Base-by-base conservation (phyloP, 1,284 basidiomycete genomes). In the Naganishia liquefaciens region DNA sequence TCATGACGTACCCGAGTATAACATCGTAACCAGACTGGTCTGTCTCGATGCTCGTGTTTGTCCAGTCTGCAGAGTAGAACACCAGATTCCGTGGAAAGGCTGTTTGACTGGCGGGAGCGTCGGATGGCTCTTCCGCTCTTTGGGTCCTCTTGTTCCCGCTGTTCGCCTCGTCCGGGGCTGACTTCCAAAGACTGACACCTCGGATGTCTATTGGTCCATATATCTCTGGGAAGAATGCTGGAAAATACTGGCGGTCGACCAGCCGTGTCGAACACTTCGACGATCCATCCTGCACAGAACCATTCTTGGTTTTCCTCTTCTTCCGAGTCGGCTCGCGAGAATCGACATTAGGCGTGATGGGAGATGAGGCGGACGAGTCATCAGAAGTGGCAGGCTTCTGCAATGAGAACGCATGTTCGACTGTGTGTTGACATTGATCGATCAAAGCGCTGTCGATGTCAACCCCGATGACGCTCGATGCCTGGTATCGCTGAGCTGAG, bases 21-120 rank as follows among this genome's bases (percentile, higher is more conserved):
- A 71, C 62, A 39, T 71, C 68, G 60, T 71, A 71, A 1, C 63
- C 62, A 15, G 37, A 63, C 23, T 46, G 27, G 21, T 68, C 68
- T 30, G 67, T 57, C 15, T 54, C 60, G 0, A 70, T 49, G 3
- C 44, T 46, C 25, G 63, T 49, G 15, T 51, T 61, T 15, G 67
- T 63, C 66, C 64, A 71, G 55, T 71, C 66, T 7, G 64, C 67
- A n/a, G 65, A 58, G 43, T 64, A 54, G 37, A 71, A 71, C 6
- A 51, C 47, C 44, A 70, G 37, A 50, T 69, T 71, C 3, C 39
- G 19, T 3, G 70, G 70, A 51, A 70, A 71, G 42, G 39, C 40
- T 19, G 7, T 19, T 27, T 17, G 53, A 19, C 28, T 13, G 19
- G 39, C 21, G 28, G 21, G 10, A 39, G 42, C n/a, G 27, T 37